Percentiles rank a stretch among this genome's conserved stretches.
These are phyloP conservation scores for Diplodia scrobiculata DNA, from an alignment of 2,329 filamentous ascomycete genomes.

Conservation along the genomic window DNA sequence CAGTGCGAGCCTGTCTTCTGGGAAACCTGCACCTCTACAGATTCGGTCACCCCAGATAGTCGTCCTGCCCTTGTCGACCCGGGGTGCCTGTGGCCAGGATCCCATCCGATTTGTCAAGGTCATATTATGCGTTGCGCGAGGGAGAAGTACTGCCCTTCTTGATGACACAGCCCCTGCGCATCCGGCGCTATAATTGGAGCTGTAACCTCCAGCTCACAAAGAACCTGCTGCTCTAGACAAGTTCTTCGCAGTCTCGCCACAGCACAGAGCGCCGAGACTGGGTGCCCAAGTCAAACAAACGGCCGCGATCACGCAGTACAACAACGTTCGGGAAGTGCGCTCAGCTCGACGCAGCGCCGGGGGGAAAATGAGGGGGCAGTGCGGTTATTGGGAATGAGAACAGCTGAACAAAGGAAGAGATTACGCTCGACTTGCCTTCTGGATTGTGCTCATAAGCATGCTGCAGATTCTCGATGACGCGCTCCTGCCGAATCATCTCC, in stretches of 20 bases:
- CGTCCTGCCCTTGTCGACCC: conserved; percentile 3
- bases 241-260: conserved; percentile 11
- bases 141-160: conserved; percentile 13
- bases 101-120: conserved; percentile 26
- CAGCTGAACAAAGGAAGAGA: conserved; percentile 17
- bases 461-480: conserved; percentile 92
- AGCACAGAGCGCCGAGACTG: conserved; percentile 4
- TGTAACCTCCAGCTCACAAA: conserved; percentile 19
- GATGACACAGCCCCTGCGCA: conserved; percentile 27
- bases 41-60: conserved; percentile 22
- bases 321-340: conserved; percentile 11
- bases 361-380: conserved; percentile 1
- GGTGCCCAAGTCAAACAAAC: conserved; percentile 10
- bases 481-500: conserved; percentile 94
- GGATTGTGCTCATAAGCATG: conserved; percentile 97
- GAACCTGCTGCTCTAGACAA: conserved; percentile 8
- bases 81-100: conserved; percentile 6
- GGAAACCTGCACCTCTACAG: conserved; percentile 23
- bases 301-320: conserved; percentile 17
- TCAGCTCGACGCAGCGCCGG: background rate
- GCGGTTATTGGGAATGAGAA: background rate
- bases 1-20: conserved; percentile 23
- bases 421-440: conserved; percentile 66
- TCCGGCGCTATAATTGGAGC: conserved; percentile 21
- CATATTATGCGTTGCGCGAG: conserved; percentile 27